Conservation (phyloP, 192 early-diverging fungal genomes). For the Linnemannia schmuckeri region DNA sequence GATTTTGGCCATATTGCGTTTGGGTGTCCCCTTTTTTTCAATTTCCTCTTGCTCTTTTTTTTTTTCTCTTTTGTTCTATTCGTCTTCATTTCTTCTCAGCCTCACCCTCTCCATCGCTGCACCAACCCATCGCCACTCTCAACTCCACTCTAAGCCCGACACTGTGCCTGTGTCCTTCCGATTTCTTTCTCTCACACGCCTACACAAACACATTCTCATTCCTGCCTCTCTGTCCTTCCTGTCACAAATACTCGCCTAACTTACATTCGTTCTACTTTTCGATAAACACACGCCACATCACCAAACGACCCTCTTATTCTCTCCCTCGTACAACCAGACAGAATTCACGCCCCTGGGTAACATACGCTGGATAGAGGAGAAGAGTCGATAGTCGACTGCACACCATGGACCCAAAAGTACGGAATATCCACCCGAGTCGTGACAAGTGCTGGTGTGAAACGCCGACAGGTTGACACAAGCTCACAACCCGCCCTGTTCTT, state of each 20-base stretch:
- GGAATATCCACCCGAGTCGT: not conserved
- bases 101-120: not conserved
- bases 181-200: not conserved
- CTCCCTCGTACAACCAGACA: not conserved
- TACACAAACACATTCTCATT: too few relatives aligned
- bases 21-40: too few relatives aligned
- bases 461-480: not conserved
- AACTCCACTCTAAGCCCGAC: not conserved
- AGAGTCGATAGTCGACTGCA: not conserved
- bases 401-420: not conserved
- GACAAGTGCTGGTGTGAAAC: too few relatives aligned
- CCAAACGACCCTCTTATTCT: not conserved
- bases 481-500: not conserved
- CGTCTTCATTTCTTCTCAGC: not conserved
- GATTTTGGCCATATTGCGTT: too few relatives aligned
- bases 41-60: not conserved
- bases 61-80: not conserved
- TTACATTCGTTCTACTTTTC: too few relatives aligned
- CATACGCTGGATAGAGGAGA: not conserved
- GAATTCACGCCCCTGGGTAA: not conserved
- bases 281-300: not conserved
- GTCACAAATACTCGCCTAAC: too few relatives aligned
- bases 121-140: not conserved
- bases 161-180: not conserved
- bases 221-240: too few relatives aligned